Percentiles rank a stretch among this genome's conserved stretches.
Evolutionary conservation across 169 alveolate genomes (phyloP).

Genomic region (Cryptosporidium xiaoi): DNA sequence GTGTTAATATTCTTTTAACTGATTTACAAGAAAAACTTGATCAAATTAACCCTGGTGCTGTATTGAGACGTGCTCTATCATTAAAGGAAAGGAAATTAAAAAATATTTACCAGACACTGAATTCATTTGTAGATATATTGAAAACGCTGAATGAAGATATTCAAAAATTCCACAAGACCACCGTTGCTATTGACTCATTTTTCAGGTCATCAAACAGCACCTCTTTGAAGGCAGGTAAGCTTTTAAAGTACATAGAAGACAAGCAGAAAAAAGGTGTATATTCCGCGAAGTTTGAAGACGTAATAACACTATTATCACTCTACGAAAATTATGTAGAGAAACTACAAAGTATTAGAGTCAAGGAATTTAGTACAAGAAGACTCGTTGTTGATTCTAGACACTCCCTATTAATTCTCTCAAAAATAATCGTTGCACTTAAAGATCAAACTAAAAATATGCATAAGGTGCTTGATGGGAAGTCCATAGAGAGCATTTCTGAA

Average conservation of each 20-base stretch:
- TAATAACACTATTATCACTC: conserved; percentile 26
- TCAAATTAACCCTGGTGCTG: conserved; percentile 66
- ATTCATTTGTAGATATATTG: conserved; percentile 24
- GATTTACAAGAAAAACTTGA: conserved; percentile 64
- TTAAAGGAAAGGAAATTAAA: conserved; percentile 45
- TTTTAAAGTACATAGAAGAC: conserved; percentile 49
- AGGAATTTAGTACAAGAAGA: conserved; percentile 35
- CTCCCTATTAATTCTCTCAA: conserved; percentile 56
- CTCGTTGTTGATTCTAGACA: conserved; percentile 49
- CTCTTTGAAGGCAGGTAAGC: conserved; percentile 34
- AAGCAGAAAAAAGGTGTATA: conserved; percentile 60
- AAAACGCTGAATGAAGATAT: conserved; percentile 54
- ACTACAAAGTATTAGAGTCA: conserved; percentile 30
- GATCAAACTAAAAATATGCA: conserved; percentile 37
- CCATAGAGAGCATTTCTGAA: conserved; percentile 32
- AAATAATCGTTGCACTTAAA: conserved; percentile 46
- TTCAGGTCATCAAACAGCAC: conserved; percentile 41
- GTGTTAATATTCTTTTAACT: conserved; percentile 28
- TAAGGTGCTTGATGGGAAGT: conserved; percentile 13
- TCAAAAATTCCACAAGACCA: conserved; percentile 31
- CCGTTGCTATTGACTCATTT: conserved; percentile 41
- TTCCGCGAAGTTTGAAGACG: conserved; percentile 50
- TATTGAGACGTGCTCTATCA: conserved; percentile 41
- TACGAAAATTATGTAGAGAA: conserved; percentile 53
- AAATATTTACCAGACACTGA: conserved; percentile 28